Evolutionary conservation across 2,329 filamentous ascomycete genomes (phyloP).

Genomic region (Colletotrichum kahawae): DNA sequence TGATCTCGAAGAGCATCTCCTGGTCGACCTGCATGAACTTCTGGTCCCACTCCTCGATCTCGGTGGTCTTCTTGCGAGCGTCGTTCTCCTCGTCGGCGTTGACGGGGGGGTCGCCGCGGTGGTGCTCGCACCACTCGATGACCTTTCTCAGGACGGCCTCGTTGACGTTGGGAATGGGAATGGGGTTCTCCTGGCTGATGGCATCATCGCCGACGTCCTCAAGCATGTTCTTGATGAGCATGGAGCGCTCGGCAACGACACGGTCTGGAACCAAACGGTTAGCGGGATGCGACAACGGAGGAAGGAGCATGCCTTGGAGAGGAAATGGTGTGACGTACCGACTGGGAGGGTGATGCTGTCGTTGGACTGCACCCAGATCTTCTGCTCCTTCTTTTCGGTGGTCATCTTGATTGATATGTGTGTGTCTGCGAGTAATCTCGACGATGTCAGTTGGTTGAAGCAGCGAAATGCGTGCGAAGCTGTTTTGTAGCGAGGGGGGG

Average conservation of each 20-base stretch:
- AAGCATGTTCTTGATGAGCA: slow-evolving; percentile 98
- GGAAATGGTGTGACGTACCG: slow-evolving; percentile 27
- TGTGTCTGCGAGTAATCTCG: background rate
- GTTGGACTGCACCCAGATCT: slow-evolving; percentile 57
- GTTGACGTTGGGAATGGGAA: slow-evolving; percentile 93
- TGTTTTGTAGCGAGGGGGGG: background rate
- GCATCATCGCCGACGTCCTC: slow-evolving; percentile 81
- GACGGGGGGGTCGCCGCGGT: slow-evolving; percentile 82
- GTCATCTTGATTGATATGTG: slow-evolving; percentile 36
- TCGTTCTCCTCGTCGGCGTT: slow-evolving; percentile 89
- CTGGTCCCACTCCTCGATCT: slow-evolving; percentile 99
- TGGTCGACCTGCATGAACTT: slow-evolving; percentile 99
- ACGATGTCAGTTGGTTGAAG: background rate
- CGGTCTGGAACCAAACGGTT: slow-evolving; percentile 62
- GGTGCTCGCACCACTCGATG: slow-evolving; percentile 96
- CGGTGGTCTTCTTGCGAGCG: slow-evolving; percentile 95
- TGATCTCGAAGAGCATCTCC: slow-evolving; percentile 99
- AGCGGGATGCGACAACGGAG: background rate
- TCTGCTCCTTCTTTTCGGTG: slow-evolving; percentile 36
- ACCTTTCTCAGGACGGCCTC: slow-evolving; percentile 95
- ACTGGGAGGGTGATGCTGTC: slow-evolving; percentile 53
- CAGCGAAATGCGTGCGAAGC: background rate
- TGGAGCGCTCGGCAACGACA: slow-evolving; percentile 84
- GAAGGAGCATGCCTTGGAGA: background rate
- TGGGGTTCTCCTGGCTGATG: slow-evolving; percentile 64